Evolutionary conservation across 257 asterid genomes (phyloP), one percentile per base, ranked within the genome.

Genomic region (Leonotis leonurus): DNA sequence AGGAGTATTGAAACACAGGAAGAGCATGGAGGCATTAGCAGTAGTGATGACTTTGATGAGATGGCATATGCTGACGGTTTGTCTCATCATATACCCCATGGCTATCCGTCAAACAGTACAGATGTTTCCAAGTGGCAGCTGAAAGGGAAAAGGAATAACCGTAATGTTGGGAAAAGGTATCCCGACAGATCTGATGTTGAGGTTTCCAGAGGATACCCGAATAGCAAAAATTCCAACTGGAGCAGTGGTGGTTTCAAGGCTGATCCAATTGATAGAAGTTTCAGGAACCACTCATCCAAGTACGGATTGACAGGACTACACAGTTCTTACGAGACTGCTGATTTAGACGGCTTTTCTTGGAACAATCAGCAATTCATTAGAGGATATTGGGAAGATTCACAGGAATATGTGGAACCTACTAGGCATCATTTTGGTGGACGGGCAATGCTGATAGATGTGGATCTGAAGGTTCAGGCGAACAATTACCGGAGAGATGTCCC

Each of bases 121-220:
- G 89, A 78, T 59, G 82, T 82, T 59, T 89, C 96, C 54, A 86
- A 79, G 69, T 88, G 95, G 97, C 86, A 80, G 70, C 83, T 77
- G 65, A 89, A 87, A 73, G 84, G 97, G 53, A 93, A 89, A 73
- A 85, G 95, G 77, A 84, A 86, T 72, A 81, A 45, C 71, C 89
- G 88, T 41, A 79, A 70, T 74, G 70, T 87, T 14, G 68, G 78
- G 44, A 92, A 83, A 67, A 83, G 80, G 74, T 60, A 75, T 29
- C 56, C 68, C 1, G 85, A 87, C 69, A 79, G 79, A 66, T 58
- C 67, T 43, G 91, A 83, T 30, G 30, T 75, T 25, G 88, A 77
- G 44, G 62, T 62, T 62, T 75, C 75, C 22, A 67, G 85, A 66
- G 77, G 76, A 64, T 72, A 73, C 64, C 48, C 56, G 22, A 74